Evolutionary conservation across 495 filamentous ascomycete genomes (phyloP), one percentile per base, ranked within the genome.

Genomic region (Acidomyces sp.): DNA sequence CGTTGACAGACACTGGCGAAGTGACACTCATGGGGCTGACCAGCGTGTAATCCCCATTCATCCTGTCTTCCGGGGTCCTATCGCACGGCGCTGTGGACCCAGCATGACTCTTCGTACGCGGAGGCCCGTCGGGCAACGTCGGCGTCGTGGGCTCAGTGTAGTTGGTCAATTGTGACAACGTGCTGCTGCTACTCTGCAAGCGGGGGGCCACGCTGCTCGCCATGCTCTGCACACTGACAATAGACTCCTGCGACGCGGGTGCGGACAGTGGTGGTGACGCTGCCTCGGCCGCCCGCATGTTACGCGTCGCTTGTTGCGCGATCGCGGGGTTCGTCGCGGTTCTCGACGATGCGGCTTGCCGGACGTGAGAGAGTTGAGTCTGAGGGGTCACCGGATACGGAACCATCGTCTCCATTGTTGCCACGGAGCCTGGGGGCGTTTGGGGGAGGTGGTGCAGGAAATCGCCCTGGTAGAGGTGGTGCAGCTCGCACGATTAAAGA

Each of bases 181-280:
- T 39, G 44, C 48, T 52, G 36, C 21, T 45, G 27, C 41, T 45
- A 18, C n/a, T 39, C 13, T 47, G 43, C 21, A 40, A 19, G 4
- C 21, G 28, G 21, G 43, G 43, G 22, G 11, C 24, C 12, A 42
- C 33, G 34, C 46, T 49, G 29, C 43, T 52, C 7, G 16, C 43
- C 4, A 24, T 36, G 37, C 48, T 51, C 17, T 37, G 43, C 21
- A 20, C 17, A 35, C 36, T 47, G 20, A 46, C n/a, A 34, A 41
- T 28, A 5, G 43, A 47, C 34, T 52, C 48, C 21, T 52, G 48
- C 7, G 43, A 47, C 15, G 43, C 37, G 4, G 48, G 48, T 2
- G 41, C 26, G 25, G 48, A 47, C 23, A 39, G 19, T 20, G 16
- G 46, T 1, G 16, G 4, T 16, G 32, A 20, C 3, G 32, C 21